A percentile compares a stretch with the other conserved stretches of the same genome.
These are phyloP conservation scores for Trichoderma polysporum DNA, from an alignment of 2,329 filamentous ascomycete species.

Conservation along the genomic window DNA sequence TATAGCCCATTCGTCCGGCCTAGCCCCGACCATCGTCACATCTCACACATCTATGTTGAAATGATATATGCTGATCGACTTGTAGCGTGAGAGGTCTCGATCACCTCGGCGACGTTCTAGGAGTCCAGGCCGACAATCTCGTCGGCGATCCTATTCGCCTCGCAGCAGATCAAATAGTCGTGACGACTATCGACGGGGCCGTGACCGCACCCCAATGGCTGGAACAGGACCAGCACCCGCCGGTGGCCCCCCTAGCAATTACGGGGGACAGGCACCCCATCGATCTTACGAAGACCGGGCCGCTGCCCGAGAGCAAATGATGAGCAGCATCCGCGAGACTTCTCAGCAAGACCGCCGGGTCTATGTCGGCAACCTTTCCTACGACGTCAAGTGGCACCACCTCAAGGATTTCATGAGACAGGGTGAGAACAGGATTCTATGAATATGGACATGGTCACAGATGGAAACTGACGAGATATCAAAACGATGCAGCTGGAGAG, in stretches of 20 bases:
- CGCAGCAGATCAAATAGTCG: conserved; percentile 73
- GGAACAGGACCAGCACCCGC: conserved; percentile 64
- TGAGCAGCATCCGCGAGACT: conserved; percentile 87
- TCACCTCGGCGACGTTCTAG: conserved; percentile 80
- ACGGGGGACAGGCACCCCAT: conserved; percentile 60
- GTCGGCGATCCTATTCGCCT: conserved; percentile 75
- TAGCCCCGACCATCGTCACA: background rate
- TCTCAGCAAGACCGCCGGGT: conserved; percentile 99
- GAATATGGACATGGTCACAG: conserved; percentile 27
- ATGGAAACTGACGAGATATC: conserved; percentile 43
- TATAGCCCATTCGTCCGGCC: background rate
- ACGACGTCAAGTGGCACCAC: conserved; percentile 99
- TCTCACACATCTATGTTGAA: background rate
- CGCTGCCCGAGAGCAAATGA: conserved; percentile 88
- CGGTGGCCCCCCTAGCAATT: conserved; percentile 68
- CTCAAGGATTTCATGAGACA: conserved; percentile 99
- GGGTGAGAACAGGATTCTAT: conserved; percentile 62
- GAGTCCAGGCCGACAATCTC: conserved; percentile 69
- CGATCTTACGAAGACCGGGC: conserved; percentile 82
- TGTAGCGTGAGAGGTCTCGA: conserved; percentile 79
- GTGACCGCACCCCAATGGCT: conserved; percentile 83
- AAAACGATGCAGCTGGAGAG: conserved; percentile 73
- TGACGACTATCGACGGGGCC: conserved; percentile 73
- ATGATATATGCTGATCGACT: background rate
- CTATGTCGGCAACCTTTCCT: conserved; percentile 98